These are phyloP conservation scores for Santalum album DNA, from an alignment of 164 flowering plant species.

Conservation along the genomic window DNA sequence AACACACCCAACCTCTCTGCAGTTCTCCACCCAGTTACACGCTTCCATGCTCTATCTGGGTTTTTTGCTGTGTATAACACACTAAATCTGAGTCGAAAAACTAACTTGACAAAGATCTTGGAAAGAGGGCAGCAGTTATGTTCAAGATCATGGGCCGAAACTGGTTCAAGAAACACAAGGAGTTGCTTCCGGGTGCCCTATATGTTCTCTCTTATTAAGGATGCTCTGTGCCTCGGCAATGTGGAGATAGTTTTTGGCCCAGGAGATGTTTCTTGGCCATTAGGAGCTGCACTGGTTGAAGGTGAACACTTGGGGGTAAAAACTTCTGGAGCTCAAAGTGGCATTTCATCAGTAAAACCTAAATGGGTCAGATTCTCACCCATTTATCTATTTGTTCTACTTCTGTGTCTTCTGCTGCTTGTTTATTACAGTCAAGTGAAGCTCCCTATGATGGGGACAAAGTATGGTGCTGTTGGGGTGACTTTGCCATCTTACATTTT, in stretches of 20 bases:
- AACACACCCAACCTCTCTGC: slow-evolving; percentile 20
- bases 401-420: slow-evolving; percentile 24
- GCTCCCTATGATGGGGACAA: slow-evolving; percentile 39
- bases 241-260: slow-evolving; percentile 53
- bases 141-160: slow-evolving; percentile 35
- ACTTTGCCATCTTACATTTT: slow-evolving; percentile 33
- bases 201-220: slow-evolving; percentile 48
- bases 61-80: slow-evolving; percentile 46
- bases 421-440: slow-evolving; percentile 34
- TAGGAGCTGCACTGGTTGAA: slow-evolving; percentile 60
- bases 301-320: slow-evolving; percentile 29
- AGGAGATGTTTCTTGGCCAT: slow-evolving; percentile 56
- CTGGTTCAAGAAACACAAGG: slow-evolving; percentile 16
- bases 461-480: slow-evolving; percentile 16
- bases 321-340: slow-evolving; percentile 3
- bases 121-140: slow-evolving; percentile 45
- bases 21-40: slow-evolving; percentile 8
- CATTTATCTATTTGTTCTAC: slow-evolving; percentile 24
- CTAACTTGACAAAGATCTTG: slow-evolving; percentile 40
- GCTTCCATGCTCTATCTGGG: slow-evolving; percentile 62
- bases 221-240: slow-evolving; percentile 42
- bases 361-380: slow-evolving; percentile 25
- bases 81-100: slow-evolving; percentile 39
- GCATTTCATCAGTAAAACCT: slow-evolving; percentile 9
- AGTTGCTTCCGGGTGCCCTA: slow-evolving; percentile 51